Conservation (phyloP, 371 early-diverging fungal genomes). For the Chytridium lagenaria region DNA sequence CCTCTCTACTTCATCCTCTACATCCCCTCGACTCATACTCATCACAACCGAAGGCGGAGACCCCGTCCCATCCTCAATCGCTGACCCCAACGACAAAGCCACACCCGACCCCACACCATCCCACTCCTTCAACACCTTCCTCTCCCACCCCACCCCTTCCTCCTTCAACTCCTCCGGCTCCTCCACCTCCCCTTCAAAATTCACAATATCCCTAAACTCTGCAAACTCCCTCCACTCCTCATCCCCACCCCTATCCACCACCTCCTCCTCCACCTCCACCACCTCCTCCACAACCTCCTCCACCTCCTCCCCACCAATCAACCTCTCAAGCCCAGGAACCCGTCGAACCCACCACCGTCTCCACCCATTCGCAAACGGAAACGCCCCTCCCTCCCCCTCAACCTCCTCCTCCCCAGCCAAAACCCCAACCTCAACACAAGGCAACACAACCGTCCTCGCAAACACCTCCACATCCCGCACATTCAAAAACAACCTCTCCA, state of each 20-base stretch:
- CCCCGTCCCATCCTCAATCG: too few species aligned
- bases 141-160: too few species aligned
- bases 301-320: not conserved
- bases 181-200: not conserved
- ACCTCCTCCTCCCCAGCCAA: not conserved
- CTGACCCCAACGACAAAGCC: too few species aligned
- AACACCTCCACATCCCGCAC: not conserved
- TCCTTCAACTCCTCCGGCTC: too few species aligned
- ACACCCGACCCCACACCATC: too few species aligned
- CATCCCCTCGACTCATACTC: too few species aligned
- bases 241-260: not conserved
- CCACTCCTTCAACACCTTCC: too few species aligned
- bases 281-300: not conserved
- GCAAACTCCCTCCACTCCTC: slow-evolving; percentile 10
- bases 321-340: not conserved
- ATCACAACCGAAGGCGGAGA: too few species aligned
- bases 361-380: not conserved
- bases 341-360: not conserved
- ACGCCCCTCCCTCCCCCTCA: not conserved
- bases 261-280: not conserved
- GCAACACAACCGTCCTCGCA: not conserved
- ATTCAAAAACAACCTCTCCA: slow-evolving; percentile 5
- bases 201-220: slow-evolving; percentile 7
- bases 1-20: too few species aligned
- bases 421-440: not conserved